Base-by-base conservation (phyloP, 2,329 filamentous ascomycete genomes). In the Colletotrichum truncatum region DNA sequence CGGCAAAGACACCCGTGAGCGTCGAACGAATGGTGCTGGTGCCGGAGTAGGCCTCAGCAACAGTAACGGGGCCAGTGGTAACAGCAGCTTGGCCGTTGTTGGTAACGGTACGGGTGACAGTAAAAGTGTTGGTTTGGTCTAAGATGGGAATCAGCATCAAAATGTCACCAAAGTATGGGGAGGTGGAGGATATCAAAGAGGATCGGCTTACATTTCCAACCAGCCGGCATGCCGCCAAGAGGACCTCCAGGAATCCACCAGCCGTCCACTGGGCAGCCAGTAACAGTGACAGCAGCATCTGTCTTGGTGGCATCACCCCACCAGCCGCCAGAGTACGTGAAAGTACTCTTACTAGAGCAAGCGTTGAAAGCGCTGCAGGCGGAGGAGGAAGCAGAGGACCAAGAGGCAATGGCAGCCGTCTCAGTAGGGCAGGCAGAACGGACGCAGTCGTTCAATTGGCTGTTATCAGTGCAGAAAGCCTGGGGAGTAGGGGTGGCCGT, bases 181-280 rank as follows among this genome's bases (percentile, higher is more conserved):
- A 11, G 16, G 39, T 10, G 9, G n/a, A n/a, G n/a, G n/a, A n/a
- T n/a, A n/a, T n/a, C n/a, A n/a, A n/a, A n/a, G n/a, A n/a, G n/a
- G n/a, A n/a, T n/a, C 14, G 10, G 23, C 39, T 43, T 43, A 43
- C 39, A 69, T 12, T 46, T 41, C 71, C 71, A 73, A 12, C 71
- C 71, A 6, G 68, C 57, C 3, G 64, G 58, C 62, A 68, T 68
- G 4, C 56, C 64, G 18, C 61, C 56, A 43, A 65, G 67, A 28
- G 67, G 68, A 26, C 70, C 69, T n/a, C 68, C 56, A 7, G 65
- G 68, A 6, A 60, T 66, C 70, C 71, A 72, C 53, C 68, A 70
- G 14, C 69, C 71, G 26, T 71, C 57, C 58, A 71, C 72, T 5
- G 71, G 70, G 49, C 71, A 73, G 4, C 70, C 70, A 8, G 71